phyloP scores from a whole-genome alignment of 2,329 filamentous ascomycete genomes.

The Talaromyces sp. region DNA sequence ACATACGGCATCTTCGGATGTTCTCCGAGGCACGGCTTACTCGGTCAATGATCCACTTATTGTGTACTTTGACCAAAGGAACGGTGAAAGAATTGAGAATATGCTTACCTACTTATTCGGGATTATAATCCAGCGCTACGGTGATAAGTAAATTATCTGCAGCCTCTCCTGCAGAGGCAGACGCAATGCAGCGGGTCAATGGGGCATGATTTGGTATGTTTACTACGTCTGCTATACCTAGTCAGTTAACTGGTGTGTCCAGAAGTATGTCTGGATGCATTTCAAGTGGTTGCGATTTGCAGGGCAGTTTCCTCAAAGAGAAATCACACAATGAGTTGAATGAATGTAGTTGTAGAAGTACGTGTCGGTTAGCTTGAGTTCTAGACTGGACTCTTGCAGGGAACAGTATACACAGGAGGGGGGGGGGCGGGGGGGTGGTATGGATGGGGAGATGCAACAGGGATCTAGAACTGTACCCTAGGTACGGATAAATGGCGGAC shows the following conservation, averaged over 20 bases:
- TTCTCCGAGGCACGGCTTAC: not conserved
- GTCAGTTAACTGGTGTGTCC: not conserved
- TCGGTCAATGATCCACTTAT: not conserved
- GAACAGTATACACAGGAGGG: not conserved
- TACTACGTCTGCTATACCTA: not conserved
- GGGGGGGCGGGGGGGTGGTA: no score
- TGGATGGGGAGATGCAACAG: no score
- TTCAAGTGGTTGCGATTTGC: not conserved
- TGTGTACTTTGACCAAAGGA: not conserved
- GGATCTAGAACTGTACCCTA: not conserved
- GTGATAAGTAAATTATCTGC: not conserved
- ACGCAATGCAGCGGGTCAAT: not conserved
- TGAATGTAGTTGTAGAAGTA: not conserved
- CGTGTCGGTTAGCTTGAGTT: not conserved
- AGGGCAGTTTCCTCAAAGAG: not conserved
- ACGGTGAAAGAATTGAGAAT: not conserved
- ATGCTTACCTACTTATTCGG: conserved; percentile 1
- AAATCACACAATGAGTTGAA: conserved; percentile 1
- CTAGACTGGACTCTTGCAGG: not conserved
- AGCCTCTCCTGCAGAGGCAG: not conserved
- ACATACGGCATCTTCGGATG: not conserved
- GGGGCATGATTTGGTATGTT: not conserved
- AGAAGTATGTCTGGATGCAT: not conserved
- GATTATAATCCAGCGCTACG: not conserved
- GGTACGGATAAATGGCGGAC: not conserved